phyloP scores from a whole-genome alignment of 345 rosid species.

The rapeseed (Brassica napus) region DNA sequence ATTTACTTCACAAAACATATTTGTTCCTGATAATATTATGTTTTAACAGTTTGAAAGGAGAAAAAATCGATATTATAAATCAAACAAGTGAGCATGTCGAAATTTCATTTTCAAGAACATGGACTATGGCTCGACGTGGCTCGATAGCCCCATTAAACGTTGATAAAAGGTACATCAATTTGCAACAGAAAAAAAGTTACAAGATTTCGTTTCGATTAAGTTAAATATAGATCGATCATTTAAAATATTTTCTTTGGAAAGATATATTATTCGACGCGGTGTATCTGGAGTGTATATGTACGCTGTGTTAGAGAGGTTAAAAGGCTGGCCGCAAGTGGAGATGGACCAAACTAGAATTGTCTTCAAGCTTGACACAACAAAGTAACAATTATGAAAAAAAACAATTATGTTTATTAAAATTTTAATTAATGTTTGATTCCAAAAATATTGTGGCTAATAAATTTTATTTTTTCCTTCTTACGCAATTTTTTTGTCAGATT shows the following conservation, averaged over 20 bases:
- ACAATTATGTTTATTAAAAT: background rate
- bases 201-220: background rate
- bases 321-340: slow-evolving; percentile 75
- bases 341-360: slow-evolving; percentile 85
- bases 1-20: background rate
- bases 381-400: slow-evolving; percentile 42
- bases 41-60: slow-evolving; percentile 49
- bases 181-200: background rate
- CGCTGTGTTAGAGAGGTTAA: slow-evolving; percentile 59
- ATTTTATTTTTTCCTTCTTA: background rate
- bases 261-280: slow-evolving; percentile 72
- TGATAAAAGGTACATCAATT: slow-evolving; percentile 60
- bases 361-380: slow-evolving; percentile 62
- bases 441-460: background rate
- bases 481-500: background rate
- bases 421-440: background rate
- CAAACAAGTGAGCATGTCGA: slow-evolving; percentile 57
- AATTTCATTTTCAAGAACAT: slow-evolving; percentile 61
- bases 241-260: slow-evolving; percentile 19
- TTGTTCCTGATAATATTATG: slow-evolving; percentile 1
- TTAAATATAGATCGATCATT: background rate
- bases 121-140: slow-evolving; percentile 42
- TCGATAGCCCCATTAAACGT: slow-evolving; percentile 61
- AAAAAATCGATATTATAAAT: slow-evolving; percentile 44
- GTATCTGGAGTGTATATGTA: slow-evolving; percentile 66